Conservation (phyloP, 257 asterid genomes). For the Solanum pinnatisectum region DNA sequence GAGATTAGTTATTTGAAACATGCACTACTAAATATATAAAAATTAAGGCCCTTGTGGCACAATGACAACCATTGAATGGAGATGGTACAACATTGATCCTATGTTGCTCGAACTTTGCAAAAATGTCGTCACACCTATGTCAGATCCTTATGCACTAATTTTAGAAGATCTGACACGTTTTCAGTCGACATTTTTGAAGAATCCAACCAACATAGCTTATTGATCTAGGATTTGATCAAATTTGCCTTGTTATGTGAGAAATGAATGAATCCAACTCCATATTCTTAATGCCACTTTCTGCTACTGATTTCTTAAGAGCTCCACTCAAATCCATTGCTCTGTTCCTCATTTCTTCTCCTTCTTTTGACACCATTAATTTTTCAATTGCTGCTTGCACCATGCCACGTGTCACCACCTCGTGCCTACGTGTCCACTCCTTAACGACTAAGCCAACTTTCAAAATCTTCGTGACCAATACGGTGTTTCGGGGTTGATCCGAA, state of each 20-base stretch:
- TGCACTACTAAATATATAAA: neutral
- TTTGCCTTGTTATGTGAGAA: conserved; percentile 27
- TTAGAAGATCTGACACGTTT: neutral
- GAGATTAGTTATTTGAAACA: too few species aligned
- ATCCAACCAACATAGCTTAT: neutral
- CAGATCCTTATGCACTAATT: neutral
- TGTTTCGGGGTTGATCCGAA: conserved; percentile 59
- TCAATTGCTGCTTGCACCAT: conserved; percentile 14
- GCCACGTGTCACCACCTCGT: conserved; percentile 17
- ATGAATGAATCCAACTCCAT: conserved; percentile 34
- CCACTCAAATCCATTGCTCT: conserved; percentile 33
- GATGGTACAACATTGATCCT: neutral
- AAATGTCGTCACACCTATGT: neutral
- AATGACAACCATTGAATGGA: neutral
- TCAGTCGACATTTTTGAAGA: neutral
- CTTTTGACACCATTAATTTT: conserved; percentile 25
- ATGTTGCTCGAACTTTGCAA: neutral
- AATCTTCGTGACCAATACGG: conserved; percentile 24
- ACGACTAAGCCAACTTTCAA: conserved; percentile 33
- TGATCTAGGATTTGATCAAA: neutral
- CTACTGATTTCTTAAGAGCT: conserved; percentile 27
- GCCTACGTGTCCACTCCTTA: conserved; percentile 28
- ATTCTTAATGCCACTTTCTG: conserved; percentile 25
- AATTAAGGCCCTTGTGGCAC: neutral
- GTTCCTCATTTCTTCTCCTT: conserved; percentile 31